phyloP scores from a whole-genome alignment of 2,329 filamentous ascomycete species.

The Metarhizium anisopliae region DNA sequence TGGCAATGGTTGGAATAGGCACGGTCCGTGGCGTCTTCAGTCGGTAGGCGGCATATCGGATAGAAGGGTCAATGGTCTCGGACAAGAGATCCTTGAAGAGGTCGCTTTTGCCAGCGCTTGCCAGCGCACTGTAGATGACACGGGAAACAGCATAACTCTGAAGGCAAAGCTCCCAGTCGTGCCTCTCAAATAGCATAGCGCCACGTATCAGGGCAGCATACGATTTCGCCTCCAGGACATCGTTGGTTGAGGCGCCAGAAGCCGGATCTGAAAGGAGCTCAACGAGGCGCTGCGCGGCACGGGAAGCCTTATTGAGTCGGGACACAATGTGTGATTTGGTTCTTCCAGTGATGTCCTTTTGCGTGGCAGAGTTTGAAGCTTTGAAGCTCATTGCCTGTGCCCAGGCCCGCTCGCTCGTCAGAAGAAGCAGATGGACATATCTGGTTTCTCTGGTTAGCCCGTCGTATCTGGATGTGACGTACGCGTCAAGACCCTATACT shows the following conservation, averaged over 20 bases:
- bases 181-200: conserved; percentile 76
- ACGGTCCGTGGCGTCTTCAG: conserved; percentile 78
- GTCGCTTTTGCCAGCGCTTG: conserved; percentile 53
- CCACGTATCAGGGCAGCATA: conserved; percentile 73
- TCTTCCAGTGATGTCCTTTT: conserved; percentile 68
- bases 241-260: conserved; percentile 58
- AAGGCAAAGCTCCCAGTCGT: conserved; percentile 73
- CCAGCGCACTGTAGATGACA: conserved; percentile 73
- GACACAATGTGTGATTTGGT: conserved; percentile 85
- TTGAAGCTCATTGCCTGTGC: conserved; percentile 95
- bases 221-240: conserved; percentile 77
- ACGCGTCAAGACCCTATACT: neutral
- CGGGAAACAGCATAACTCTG: conserved; percentile 66
- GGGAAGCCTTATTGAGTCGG: conserved; percentile 70
- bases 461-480: conserved; percentile 2
- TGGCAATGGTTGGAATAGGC: conserved; percentile 69
- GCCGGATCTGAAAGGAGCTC: conserved; percentile 53
- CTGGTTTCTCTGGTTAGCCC: conserved; percentile 31
- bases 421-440: conserved; percentile 68
- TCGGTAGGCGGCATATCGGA: conserved; percentile 91
- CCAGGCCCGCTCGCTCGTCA: conserved; percentile 86
- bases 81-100: conserved; percentile 78
- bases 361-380: conserved; percentile 67
- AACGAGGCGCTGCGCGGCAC: conserved; percentile 59
- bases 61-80: conserved; percentile 82